Conservation (phyloP, 345 rosid species). For the Balakata baccata region DNA sequence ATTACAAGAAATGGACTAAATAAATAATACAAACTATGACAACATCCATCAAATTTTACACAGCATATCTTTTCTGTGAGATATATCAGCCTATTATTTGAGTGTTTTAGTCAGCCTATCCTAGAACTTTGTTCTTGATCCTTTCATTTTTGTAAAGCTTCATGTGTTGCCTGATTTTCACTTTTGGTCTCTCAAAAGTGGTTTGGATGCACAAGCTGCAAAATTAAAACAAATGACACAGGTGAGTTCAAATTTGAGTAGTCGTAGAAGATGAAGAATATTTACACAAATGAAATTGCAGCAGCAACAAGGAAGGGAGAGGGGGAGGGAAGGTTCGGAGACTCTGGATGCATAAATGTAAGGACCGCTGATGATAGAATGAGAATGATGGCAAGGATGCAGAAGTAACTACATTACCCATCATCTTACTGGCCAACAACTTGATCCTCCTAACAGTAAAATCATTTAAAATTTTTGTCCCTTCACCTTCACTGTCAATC, state of each 20-base stretch:
- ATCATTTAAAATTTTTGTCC: neutral
- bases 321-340: neutral
- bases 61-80: neutral
- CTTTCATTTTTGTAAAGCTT: neutral
- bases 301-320: neutral
- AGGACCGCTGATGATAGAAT: neutral
- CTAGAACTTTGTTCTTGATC: neutral
- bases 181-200: constrained; percentile 32
- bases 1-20: neutral
- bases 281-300: neutral
- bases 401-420: neutral
- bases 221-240: constrained; percentile 7
- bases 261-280: neutral
- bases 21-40: neutral
- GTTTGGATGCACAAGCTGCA: constrained; percentile 32
- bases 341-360: neutral
- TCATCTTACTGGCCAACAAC: neutral
- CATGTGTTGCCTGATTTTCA: constrained; percentile 14
- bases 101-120: neutral
- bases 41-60: constrained; percentile 8
- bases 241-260: neutral
- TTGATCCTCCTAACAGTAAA: neutral
- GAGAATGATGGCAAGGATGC: neutral
- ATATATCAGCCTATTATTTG: neutral
- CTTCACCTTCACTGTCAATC: neutral